phyloP scores from a whole-genome alignment of 2,329 filamentous ascomycete species.

The Chrysoporthe austroafricana region DNA sequence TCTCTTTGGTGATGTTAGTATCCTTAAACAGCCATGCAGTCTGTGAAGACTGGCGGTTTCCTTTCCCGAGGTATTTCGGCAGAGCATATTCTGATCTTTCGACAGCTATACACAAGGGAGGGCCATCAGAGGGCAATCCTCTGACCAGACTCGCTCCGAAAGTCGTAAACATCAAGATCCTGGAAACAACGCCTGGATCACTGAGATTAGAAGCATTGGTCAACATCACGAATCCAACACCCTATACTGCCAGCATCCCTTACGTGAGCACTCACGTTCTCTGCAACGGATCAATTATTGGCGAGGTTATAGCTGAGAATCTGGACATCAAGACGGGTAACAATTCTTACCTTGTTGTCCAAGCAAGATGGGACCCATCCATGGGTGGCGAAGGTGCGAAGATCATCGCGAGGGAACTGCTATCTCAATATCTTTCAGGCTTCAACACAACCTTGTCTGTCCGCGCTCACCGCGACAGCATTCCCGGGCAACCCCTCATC shows the following conservation, averaged over 20 bases:
- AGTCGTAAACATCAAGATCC: constrained; percentile 71
- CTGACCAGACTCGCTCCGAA: constrained; percentile 59
- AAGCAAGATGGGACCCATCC: constrained; percentile 75
- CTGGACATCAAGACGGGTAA: constrained; percentile 67
- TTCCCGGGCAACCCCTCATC: constrained; percentile 74
- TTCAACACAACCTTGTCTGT: constrained; percentile 81
- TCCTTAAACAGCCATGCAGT: constrained; percentile 30
- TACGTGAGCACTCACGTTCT: constrained; percentile 77
- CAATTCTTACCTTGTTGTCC: constrained; percentile 71
- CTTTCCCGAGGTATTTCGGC: constrained; percentile 14
- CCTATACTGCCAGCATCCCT: constrained; percentile 82
- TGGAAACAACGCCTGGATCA: constrained; percentile 72
- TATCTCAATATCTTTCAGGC: constrained; percentile 88
- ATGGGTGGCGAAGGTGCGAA: constrained; percentile 66
- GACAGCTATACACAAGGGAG: constrained; percentile 27
- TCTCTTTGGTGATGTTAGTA: constrained; percentile 54
- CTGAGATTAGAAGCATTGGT: constrained; percentile 72
- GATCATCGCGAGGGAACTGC: constrained; percentile 68
- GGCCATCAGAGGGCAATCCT: constrained; percentile 40
- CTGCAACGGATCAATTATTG: constrained; percentile 74
- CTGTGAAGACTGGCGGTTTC: constrained; percentile 17
- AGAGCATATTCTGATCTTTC: background rate
- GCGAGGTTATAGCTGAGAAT: constrained; percentile 71
- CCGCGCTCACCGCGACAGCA: constrained; percentile 69
- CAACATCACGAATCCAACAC: constrained; percentile 89